phyloP scores from a whole-genome alignment of 768 basidiomycete species.

The Lactarius deliciosus region DNA sequence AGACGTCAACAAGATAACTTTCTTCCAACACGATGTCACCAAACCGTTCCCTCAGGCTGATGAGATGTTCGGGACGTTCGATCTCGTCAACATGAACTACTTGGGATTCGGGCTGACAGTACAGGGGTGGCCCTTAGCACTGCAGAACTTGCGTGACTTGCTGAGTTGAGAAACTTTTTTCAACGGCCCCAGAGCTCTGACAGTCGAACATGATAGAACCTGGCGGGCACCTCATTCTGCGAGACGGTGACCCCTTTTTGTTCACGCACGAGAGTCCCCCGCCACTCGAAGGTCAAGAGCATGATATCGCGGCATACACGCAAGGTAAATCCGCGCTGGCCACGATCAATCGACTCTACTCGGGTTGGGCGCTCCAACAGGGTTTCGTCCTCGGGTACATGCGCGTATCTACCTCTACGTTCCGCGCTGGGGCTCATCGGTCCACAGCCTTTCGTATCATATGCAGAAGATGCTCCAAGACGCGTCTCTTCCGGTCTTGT shows the following conservation, averaged over 20 bases:
- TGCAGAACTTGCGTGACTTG: neutral
- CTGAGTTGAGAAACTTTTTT: conserved; percentile 8
- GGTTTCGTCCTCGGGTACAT: conserved; percentile 3
- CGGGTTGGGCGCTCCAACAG: neutral
- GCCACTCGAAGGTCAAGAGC: neutral
- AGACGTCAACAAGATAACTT: neutral
- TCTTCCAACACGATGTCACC: conserved; percentile 13
- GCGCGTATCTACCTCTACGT: too few relatives aligned
- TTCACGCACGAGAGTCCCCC: neutral
- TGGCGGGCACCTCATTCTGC: conserved; percentile 1
- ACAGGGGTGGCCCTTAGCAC: neutral
- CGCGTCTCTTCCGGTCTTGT: neutral
- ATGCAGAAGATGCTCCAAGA: neutral
- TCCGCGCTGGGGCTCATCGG: neutral
- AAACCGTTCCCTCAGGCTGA: conserved; percentile 1
- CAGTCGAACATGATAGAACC: neutral
- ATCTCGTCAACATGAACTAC: neutral
- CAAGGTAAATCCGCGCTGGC: neutral
- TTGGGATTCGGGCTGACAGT: neutral
- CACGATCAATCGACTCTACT: neutral
- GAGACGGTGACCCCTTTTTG: neutral
- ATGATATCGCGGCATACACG: neutral
- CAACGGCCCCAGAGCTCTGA: neutral
- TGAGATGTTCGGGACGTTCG: neutral
- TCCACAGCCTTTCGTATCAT: neutral